phyloP scores from a whole-genome alignment of 164 flowering plant genomes.

The Chimonanthus salicifolius region DNA sequence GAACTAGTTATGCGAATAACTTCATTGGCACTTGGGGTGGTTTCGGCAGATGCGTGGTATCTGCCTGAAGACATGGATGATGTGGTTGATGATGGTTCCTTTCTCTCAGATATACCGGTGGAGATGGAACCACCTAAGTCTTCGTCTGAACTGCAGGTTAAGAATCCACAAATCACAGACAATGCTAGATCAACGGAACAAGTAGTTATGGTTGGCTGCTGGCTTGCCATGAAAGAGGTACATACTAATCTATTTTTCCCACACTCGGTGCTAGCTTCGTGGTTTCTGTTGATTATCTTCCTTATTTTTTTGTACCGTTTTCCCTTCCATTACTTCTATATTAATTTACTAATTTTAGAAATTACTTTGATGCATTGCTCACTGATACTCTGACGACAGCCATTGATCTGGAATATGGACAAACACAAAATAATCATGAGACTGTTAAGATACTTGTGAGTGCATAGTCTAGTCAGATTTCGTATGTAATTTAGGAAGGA shows the following conservation, averaged over 20 bases:
- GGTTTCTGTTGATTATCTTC: background rate
- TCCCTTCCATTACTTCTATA: too few species aligned
- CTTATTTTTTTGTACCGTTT: background rate
- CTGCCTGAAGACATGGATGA: conserved; percentile 86
- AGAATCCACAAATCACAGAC: conserved; percentile 20
- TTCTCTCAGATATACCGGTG: conserved; percentile 34
- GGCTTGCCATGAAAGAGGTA: conserved; percentile 99
- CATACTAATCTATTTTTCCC: background rate
- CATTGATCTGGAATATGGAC: background rate
- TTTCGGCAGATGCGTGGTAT: conserved; percentile 95
- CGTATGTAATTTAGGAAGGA: background rate
- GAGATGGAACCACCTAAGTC: conserved; percentile 25
- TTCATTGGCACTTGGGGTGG: conserved; percentile 91
- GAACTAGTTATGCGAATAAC: conserved; percentile 77
- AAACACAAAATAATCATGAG: too few species aligned
- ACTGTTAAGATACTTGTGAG: too few species aligned
- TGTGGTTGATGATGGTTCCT: conserved; percentile 50
- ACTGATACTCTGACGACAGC: background rate
- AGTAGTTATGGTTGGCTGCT: conserved; percentile 95
- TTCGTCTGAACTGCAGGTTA: conserved; percentile 28
- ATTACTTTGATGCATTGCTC: background rate
- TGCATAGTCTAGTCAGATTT: background rate
- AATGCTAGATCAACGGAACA: conserved; percentile 51
- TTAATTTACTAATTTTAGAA: background rate
- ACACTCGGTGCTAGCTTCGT: background rate